Conservation (phyloP, 139 green algal species). For the Chlamydomonas sp. region DNA sequence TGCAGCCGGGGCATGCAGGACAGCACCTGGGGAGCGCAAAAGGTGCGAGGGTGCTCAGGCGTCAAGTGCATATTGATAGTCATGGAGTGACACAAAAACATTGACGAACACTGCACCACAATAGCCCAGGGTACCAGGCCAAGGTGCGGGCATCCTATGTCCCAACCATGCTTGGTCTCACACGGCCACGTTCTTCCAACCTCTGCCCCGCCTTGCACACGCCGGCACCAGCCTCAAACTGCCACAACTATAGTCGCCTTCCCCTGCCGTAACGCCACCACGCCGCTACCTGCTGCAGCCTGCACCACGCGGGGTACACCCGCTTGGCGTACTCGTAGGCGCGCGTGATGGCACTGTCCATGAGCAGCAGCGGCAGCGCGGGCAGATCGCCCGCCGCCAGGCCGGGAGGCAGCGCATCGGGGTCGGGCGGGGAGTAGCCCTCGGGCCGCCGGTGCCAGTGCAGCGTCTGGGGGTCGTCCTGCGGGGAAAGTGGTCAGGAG, state of each 20-base stretch:
- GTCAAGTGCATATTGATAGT: too few relatives aligned
- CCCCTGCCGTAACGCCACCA: neutral
- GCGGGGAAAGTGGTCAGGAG: neutral
- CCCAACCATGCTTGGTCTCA: too few relatives aligned
- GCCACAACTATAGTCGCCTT: neutral
- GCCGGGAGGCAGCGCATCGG: neutral
- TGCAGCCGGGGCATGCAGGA: neutral
- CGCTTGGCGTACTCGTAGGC: constrained; percentile 16
- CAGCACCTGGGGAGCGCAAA: neutral
- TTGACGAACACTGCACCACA: too few relatives aligned
- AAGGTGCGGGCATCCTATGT: too few relatives aligned
- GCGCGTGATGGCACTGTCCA: neutral
- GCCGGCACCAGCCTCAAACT: neutral
- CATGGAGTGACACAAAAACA: too few relatives aligned
- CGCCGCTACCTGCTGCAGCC: constrained; percentile 5
- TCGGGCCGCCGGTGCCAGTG: constrained; percentile 34
- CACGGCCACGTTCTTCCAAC: neutral
- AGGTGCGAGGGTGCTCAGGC: neutral
- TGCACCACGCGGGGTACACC: constrained; percentile 20
- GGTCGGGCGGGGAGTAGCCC: constrained; percentile 16
- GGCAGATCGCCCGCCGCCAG: neutral
- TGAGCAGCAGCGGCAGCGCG: neutral
- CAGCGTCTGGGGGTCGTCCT: constrained; percentile 24
- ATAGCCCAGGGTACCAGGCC: too few relatives aligned
- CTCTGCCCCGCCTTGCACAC: neutral